A percentile compares a stretch with the other conserved stretches of the same genome.
Evolutionary conservation across 164 flowering plant species (phyloP).

Genomic region (Macadamia integrifolia): DNA sequence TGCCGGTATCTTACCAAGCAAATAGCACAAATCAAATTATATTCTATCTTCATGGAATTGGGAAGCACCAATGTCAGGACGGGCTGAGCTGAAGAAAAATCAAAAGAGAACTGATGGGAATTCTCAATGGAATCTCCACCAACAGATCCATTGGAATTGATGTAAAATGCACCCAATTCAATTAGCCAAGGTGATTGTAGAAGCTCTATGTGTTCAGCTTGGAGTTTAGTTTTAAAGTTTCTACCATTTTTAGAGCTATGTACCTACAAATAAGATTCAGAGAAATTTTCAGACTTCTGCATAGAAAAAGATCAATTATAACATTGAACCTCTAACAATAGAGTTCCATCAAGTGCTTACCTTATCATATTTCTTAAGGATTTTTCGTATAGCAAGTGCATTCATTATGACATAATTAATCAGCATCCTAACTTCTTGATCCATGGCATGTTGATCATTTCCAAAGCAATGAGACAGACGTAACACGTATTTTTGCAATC

Average conservation of each 20-base stretch:
- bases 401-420: conserved; percentile 76
- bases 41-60: conserved; percentile 56
- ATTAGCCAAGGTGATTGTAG: conserved; percentile 91
- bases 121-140: conserved; percentile 23
- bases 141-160: conserved; percentile 41
- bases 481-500: conserved; percentile 47
- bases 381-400: conserved; percentile 80
- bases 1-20: conserved; percentile 60
- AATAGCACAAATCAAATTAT: conserved; percentile 68
- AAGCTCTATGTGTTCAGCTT: conserved; percentile 67
- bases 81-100: conserved; percentile 30
- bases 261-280: conserved; percentile 33
- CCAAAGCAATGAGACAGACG: conserved; percentile 47
- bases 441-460: conserved; percentile 37
- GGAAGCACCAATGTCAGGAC: conserved; percentile 53
- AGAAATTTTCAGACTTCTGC: not conserved
- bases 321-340: not conserved
- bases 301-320: not conserved
- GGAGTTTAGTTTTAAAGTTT: conserved; percentile 59
- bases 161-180: conserved; percentile 75
- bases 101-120: conserved; percentile 42
- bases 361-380: conserved; percentile 92
- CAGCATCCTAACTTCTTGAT: conserved; percentile 53
- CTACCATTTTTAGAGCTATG: conserved; percentile 75
- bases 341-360: conserved; percentile 31